Base-by-base conservation (phyloP, 2,329 filamentous ascomycete genomes). In the Colletotrichum acutatum region DNA sequence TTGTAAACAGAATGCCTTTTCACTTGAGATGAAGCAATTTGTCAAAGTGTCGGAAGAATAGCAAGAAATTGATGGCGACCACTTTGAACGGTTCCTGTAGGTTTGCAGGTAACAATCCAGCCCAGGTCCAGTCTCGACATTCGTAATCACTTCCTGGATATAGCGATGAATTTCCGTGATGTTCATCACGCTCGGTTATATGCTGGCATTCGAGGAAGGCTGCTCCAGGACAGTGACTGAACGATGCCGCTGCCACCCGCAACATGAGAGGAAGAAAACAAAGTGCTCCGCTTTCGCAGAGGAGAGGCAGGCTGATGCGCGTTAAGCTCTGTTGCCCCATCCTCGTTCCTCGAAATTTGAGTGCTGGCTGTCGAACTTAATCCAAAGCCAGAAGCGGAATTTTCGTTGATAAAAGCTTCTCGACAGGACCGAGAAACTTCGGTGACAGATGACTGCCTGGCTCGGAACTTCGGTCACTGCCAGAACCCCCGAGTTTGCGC, bases 1-100 rank as follows among this genome's bases (percentile, higher is more conserved):
- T 59, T 62, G 16, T 16, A 32, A 54, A 30, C n/a, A 28, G 28
- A 5, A 46, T 24, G n/a, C 26, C 16, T 42, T 7, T 22, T n/a
- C 42, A 64, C 24, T 72, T 60, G 42, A 60, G 66, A 69, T 46
- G 53, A 57, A 28, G 53, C 30, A 22, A 56, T 59, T 70, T 54
- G 59, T 58, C 32, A 71, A 26, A 16, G 12, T 14, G 59, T 16
- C 26, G 26, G 30, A 19, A 62, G 42, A 24, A 32, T 22, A 11
- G 42, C 42, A 14, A 26, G n/a, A 19, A 4, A 32, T 14, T 30
- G 8, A 22, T 7, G 59, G 19, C 11, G 6, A 32, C 11, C 11
- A 24, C 7, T 30, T 32, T 11, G 5, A 28, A 24, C 7, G 24
- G 19, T 24, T 1, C 7, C 8, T 49, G 16, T 49, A 49, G 19